A percentile compares a stretch with the other conserved stretches of the same genome.
phyloP scores from a whole-genome alignment of 2,329 filamentous ascomycete genomes.

The Cordyceps tenuipes region DNA sequence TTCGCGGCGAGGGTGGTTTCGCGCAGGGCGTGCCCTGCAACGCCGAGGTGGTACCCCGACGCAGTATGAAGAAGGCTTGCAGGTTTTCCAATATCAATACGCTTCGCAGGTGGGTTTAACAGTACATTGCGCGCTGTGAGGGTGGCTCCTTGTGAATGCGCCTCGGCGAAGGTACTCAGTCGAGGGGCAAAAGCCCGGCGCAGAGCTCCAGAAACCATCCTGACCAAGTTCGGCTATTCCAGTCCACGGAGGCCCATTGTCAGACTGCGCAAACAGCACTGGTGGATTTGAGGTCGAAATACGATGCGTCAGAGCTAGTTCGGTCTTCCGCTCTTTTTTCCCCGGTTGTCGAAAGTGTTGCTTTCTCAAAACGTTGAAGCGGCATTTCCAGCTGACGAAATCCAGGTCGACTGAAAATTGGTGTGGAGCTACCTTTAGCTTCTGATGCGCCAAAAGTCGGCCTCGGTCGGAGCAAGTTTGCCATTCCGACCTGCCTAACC shows the following conservation, averaged over 20 bases:
- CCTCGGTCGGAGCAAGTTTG: conserved; percentile 9
- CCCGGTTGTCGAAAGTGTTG: neutral
- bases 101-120: neutral
- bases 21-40: neutral
- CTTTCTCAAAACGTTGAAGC: neutral
- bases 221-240: conserved; percentile 20
- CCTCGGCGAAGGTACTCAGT: conserved; percentile 25
- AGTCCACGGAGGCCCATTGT: conserved; percentile 6
- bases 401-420: conserved; percentile 8
- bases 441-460: neutral
- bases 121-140: conserved; percentile 13
- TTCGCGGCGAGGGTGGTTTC: neutral
- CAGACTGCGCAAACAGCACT: neutral
- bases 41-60: neutral
- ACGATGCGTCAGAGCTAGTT: neutral
- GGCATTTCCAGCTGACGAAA: conserved; percentile 12
- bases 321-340: neutral
- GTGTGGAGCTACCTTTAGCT: conserved; percentile 8
- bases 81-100: neutral
- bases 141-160: conserved; percentile 21
- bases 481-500: neutral
- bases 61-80: neutral
- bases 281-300: neutral
- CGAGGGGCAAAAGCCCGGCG: conserved; percentile 42
- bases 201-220: conserved; percentile 42